Evolutionary conservation across 768 basidiomycete genomes (phyloP), one percentile per base, ranked within the genome.

Genomic region (Auricularia sp.): DNA sequence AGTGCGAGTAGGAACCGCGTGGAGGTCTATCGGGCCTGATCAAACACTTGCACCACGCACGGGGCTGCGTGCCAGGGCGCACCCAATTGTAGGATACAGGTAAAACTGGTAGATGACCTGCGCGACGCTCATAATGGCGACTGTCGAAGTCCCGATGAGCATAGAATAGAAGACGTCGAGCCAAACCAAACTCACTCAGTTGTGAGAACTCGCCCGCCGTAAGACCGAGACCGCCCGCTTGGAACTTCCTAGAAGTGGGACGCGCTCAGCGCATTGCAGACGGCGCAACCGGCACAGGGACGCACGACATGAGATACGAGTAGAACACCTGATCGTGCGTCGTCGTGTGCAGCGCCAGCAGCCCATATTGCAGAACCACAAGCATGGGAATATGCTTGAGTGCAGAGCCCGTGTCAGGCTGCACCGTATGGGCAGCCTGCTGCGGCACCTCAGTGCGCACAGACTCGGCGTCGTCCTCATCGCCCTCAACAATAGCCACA

Each of bases 101-200:
- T 91, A 86, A 71, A 93, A 94, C 71, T 94, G 94, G 72, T 94
- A 96, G 39, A 86, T 85, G 62, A 97, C 89, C 74, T 95, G 93
- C 66, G 86, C 90, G n/a, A 93, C 80, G 74, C 92, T 95, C 94
- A 97, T 96, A 63, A 96, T 70, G 4, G 91, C 91, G 72, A 91
- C 91, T 93, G 68, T 54, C 66, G 67, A 21, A 33, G 58, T 68
- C 8, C 8, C 34, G 10, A 36, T 29, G 54, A 44, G 21, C n/a
- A 59, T 21, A 11, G 51, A 36, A 51, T 5, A 16, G 61, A 42
- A 4, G 23, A 33, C 23, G 54, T 10, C 8, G 23, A n/a, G 29
- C 23, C 34, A 14, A 77, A 84, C 62, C 2, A 16, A 23, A 68
- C 71, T 6, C 66, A 92, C 88, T 94, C 18, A 98, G 82, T 72